phyloP scores from a whole-genome alignment of 208 protist species.

The Spongospora subterranea region DNA sequence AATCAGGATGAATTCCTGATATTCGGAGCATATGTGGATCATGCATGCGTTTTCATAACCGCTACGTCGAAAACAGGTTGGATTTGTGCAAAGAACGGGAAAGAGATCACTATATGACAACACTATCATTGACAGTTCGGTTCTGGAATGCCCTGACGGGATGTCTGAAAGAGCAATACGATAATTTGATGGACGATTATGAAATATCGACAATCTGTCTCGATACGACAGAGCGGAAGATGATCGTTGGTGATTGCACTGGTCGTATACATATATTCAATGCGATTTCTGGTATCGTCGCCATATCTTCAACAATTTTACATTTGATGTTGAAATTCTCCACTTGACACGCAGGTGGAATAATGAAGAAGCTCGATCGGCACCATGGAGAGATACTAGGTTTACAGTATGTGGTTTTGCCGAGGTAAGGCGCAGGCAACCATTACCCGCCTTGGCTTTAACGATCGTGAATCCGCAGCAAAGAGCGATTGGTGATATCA shows the following conservation, averaged over 20 bases:
- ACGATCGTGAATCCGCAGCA: neutral
- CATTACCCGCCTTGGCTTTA: neutral
- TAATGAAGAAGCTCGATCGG: neutral
- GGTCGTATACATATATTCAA: slow-evolving; percentile 42
- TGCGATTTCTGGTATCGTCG: neutral
- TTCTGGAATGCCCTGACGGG: slow-evolving; percentile 50
- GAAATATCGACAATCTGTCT: slow-evolving; percentile 32
- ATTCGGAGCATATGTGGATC: neutral
- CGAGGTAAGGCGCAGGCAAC: neutral
- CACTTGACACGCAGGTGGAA: neutral
- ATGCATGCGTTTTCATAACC: neutral
- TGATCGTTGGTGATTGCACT: slow-evolving; percentile 1
- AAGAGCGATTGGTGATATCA: neutral
- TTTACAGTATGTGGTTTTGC: neutral
- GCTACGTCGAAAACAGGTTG: neutral
- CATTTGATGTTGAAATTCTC: neutral
- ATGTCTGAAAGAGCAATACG: slow-evolving; percentile 55
- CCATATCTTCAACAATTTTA: neutral
- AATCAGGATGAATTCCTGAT: slow-evolving; percentile 31
- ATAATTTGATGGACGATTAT: slow-evolving; percentile 32
- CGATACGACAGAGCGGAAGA: neutral
- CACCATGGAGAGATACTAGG: neutral
- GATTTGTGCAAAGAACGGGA: neutral
- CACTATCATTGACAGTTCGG: neutral
- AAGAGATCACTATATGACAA: neutral